phyloP scores from a whole-genome alignment of 805 yeast genomes.

The Metahyphopichia silvanorum region DNA sequence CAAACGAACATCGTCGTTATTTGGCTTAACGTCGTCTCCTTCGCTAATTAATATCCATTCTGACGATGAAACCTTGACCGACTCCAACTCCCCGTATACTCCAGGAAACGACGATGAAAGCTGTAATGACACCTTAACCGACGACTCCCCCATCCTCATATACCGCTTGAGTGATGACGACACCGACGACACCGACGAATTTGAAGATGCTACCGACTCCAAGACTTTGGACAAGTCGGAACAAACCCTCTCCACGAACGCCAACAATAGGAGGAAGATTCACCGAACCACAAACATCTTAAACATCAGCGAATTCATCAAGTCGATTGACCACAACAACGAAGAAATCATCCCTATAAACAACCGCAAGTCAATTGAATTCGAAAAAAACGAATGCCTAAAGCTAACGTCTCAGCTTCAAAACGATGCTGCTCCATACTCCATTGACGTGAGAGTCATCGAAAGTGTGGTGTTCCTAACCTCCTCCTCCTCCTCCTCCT shows the following conservation, averaged over 20 bases:
- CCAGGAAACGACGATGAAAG: not conserved
- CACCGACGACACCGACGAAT: constrained; percentile 4
- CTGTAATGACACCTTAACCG: constrained; percentile 1
- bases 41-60: constrained; percentile 6
- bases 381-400: constrained; percentile 14
- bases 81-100: constrained; percentile 11
- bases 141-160: constrained; percentile 1
- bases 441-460: constrained; percentile 12
- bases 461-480: constrained; percentile 18
- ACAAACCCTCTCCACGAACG: not conserved
- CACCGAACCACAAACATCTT: constrained; percentile 13
- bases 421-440: constrained; percentile 3
- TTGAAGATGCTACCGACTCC: not conserved
- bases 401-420: constrained; percentile 10
- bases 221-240: not conserved
- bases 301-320: constrained; percentile 14
- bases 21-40: constrained; percentile 2
- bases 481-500: constrained; percentile 2
- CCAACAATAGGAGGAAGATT: constrained; percentile 3
- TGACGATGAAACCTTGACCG: constrained; percentile 4
- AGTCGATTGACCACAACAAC: constrained; percentile 7
- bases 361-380: constrained; percentile 18
- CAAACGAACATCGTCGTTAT: not conserved
- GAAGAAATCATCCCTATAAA: constrained; percentile 11
- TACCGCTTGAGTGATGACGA: constrained; percentile 3